Evolutionary conservation across 805 yeast genomes (phyloP).

Genomic region (Zygosaccharomyces bailii): DNA sequence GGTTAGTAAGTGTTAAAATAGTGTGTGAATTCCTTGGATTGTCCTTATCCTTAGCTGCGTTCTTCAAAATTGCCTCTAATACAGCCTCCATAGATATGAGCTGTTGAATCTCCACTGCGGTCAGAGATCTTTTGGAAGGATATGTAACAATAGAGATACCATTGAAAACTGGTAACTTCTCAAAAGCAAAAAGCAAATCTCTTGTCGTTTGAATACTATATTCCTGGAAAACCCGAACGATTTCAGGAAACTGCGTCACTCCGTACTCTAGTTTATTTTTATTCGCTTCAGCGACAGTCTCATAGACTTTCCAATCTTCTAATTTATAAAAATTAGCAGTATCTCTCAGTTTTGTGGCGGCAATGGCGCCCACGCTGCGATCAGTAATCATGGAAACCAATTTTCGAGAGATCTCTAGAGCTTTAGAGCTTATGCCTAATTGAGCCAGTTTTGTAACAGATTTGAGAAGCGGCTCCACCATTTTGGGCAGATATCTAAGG

Average conservation of each 20-base stretch:
- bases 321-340: conserved; percentile 39
- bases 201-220: conserved; percentile 36
- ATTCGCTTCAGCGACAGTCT: conserved; percentile 19
- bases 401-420: conserved; percentile 38
- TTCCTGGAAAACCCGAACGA: conserved; percentile 36
- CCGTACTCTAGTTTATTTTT: conserved; percentile 28
- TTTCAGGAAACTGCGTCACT: conserved; percentile 38
- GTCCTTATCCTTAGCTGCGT: conserved; percentile 41
- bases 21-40: conserved; percentile 44
- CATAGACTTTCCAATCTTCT: conserved; percentile 40
- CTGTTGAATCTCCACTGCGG: conserved; percentile 41
- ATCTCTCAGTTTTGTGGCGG: conserved; percentile 52
- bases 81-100: conserved; percentile 45
- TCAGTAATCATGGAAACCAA: conserved; percentile 40
- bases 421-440: conserved; percentile 40
- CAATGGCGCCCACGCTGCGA: conserved; percentile 45
- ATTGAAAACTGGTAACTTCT: conserved; percentile 36
- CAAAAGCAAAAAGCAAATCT: conserved; percentile 34
- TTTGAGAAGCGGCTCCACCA: conserved; percentile 43
- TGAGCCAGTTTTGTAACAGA: conserved; percentile 44
- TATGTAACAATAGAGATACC: conserved; percentile 37
- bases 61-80: conserved; percentile 41
- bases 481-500: conserved; percentile 46
- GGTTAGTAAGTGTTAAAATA: conserved; percentile 51
- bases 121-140: conserved; percentile 37